These are phyloP conservation scores for Aegilops tauschii DNA, from an alignment of 176 grass and related monocot species.

Conservation along the genomic window DNA sequence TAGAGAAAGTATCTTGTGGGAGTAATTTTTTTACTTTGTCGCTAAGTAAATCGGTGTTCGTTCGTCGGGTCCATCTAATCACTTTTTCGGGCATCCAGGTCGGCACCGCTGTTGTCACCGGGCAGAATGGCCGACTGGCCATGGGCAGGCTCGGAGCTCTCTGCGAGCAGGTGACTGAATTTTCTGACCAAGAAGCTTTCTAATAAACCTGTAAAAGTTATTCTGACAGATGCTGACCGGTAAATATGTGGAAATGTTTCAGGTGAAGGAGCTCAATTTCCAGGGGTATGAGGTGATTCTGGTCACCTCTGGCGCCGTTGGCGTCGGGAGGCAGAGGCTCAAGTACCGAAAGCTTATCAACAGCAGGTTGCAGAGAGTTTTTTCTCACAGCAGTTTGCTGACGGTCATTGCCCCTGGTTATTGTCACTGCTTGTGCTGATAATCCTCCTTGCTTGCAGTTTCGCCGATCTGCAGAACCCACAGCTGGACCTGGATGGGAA, in stretches of 20 bases:
- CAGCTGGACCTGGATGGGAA: constrained; percentile 81
- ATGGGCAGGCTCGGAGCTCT: constrained; percentile 78
- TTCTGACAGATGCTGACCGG: not conserved
- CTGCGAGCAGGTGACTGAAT: constrained; percentile 75
- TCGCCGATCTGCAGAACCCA: constrained; percentile 90
- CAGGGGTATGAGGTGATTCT: constrained; percentile 91
- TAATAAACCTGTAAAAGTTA: too few species aligned
- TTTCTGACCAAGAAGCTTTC: not conserved
- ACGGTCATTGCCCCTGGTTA: not conserved
- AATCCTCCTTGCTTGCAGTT: constrained; percentile 40
- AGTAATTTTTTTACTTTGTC: not conserved
- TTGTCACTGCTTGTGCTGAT: constrained; percentile 5
- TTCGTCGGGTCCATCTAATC: not conserved
- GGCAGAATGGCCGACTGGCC: constrained; percentile 82
- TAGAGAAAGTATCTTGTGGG: too few species aligned
- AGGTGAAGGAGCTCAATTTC: constrained; percentile 84
- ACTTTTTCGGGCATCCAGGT: constrained; percentile 39
- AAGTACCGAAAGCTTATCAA: constrained; percentile 79
- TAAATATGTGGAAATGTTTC: constrained; percentile 14
- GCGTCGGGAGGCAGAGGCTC: constrained; percentile 84
- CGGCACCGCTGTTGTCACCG: constrained; percentile 90
- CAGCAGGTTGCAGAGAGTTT: constrained; percentile 53
- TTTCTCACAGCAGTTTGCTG: not conserved
- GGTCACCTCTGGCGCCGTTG: constrained; percentile 93
- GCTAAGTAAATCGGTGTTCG: not conserved